Percentiles rank a stretch among this genome's conserved stretches.
Evolutionary conservation across 345 rosid genomes (phyloP).

Genomic region (Kandelia obovata): DNA sequence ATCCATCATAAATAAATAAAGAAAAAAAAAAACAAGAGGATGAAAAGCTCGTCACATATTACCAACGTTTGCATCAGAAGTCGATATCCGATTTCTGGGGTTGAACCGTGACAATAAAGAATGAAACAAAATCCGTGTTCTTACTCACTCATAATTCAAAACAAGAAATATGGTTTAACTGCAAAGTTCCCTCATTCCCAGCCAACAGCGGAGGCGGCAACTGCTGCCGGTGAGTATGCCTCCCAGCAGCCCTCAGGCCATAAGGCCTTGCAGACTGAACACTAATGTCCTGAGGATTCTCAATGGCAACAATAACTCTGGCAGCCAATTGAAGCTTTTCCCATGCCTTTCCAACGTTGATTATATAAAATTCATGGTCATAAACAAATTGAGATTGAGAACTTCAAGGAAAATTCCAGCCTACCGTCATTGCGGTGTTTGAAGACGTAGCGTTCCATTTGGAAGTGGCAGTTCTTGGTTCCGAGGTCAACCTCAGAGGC

Average conservation of each 20-base stretch:
- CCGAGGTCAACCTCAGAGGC: not conserved
- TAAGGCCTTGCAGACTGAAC: conserved; percentile 89
- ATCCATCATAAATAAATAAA: too few species aligned
- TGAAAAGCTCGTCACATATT: too few species aligned
- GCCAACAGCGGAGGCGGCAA: not conserved
- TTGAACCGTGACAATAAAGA: too few species aligned
- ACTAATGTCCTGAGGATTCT: conserved; percentile 77
- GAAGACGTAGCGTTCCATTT: conserved; percentile 1
- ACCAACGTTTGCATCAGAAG: too few species aligned
- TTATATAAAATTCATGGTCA: conserved; percentile 59
- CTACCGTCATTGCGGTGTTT: not conserved
- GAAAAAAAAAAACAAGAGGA: too few species aligned
- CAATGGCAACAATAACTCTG: conserved; percentile 67
- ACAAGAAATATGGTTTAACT: too few species aligned
- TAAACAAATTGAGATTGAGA: too few species aligned
- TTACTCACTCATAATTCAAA: too few species aligned
- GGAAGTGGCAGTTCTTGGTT: not conserved
- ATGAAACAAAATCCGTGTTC: too few species aligned
- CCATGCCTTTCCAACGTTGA: conserved; percentile 87
- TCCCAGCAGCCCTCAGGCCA: conserved; percentile 74
- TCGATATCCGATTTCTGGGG: too few species aligned
- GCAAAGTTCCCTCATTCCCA: not conserved
- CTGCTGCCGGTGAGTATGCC: conserved; percentile 27
- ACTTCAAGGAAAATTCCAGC: too few species aligned
- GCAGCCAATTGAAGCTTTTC: conserved; percentile 79